A percentile compares a stretch with the other conserved stretches of the same genome.
These are phyloP conservation scores for Kodamaea derodonti DNA, from an alignment of 1,139 yeast genomes.

Conservation along the genomic window DNA sequence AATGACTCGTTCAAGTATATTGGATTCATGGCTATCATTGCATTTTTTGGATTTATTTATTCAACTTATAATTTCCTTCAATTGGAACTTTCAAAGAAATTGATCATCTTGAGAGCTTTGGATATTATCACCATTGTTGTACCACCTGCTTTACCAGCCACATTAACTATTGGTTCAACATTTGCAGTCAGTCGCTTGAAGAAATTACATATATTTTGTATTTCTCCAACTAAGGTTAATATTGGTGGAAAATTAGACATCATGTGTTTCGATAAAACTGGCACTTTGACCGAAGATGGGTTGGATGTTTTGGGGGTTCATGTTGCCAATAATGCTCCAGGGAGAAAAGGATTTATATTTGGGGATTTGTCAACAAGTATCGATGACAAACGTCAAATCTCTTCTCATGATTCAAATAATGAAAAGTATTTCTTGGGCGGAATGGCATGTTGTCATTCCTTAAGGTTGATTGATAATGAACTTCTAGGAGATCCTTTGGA, in stretches of 20 bases:
- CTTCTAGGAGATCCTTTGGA: slow-evolving; percentile 92
- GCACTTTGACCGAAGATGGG: slow-evolving; percentile 96
- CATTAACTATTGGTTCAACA: slow-evolving; percentile 91
- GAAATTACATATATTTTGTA: slow-evolving; percentile 67
- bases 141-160: slow-evolving; percentile 98
- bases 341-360: slow-evolving; percentile 51
- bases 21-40: slow-evolving; percentile 89
- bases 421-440: slow-evolving; percentile 42
- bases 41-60: slow-evolving; percentile 75
- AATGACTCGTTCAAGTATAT: slow-evolving; percentile 92
- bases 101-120: slow-evolving; percentile 82
- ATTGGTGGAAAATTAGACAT: slow-evolving; percentile 92
- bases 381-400: slow-evolving; percentile 1
- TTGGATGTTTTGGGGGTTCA: slow-evolving; percentile 89
- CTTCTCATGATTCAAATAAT: slow-evolving; percentile 25
- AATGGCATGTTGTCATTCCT: slow-evolving; percentile 84
- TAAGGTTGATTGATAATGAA: slow-evolving; percentile 73
- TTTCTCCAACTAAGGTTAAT: slow-evolving; percentile 89
- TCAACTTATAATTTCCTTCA: slow-evolving; percentile 80
- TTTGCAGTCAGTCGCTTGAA: slow-evolving; percentile 81
- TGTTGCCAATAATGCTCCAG: slow-evolving; percentile 48
- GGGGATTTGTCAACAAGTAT: slow-evolving; percentile 30
- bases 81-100: slow-evolving; percentile 62
- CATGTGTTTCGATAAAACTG: slow-evolving; percentile 93
- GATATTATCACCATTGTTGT: slow-evolving; percentile 95